Conservation (phyloP, 2,329 filamentous ascomycete species). For the Immersiporthe knoxdaviesiana region DNA sequence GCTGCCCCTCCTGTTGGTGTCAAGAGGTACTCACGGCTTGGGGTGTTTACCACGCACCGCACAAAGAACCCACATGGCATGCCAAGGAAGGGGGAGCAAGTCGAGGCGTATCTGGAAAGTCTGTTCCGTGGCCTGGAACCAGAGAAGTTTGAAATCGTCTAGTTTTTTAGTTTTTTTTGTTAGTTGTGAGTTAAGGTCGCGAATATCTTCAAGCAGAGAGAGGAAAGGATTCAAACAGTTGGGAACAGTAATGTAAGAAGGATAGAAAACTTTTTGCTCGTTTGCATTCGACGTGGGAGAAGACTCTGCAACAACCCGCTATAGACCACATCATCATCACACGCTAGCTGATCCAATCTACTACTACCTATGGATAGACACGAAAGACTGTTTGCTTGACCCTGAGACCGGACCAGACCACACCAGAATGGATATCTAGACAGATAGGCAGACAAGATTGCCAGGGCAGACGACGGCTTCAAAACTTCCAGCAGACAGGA, state of each 20-base stretch:
- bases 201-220: no score
- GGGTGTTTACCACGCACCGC: background rate
- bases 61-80: background rate
- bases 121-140: background rate
- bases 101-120: background rate
- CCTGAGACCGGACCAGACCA: background rate
- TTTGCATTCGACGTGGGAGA: constrained; percentile 26
- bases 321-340: constrained; percentile 27
- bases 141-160: constrained; percentile 1
- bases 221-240: no score
- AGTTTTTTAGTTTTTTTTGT: no score
- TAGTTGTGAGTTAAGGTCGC: no score
- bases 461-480: background rate
- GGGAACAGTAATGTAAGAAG: background rate
- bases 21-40: constrained; percentile 1
- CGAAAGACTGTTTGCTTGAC: constrained; percentile 9
- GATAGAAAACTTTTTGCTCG: constrained; percentile 17
- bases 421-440: constrained; percentile 1
- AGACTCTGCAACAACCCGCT: constrained; percentile 18
- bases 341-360: constrained; percentile 22
- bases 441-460: background rate
- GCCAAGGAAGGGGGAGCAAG: background rate
- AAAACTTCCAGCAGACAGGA: background rate
- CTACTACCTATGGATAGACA: constrained; percentile 23
- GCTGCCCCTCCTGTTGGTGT: background rate